A percentile compares a stretch with the other conserved stretches of the same genome.
phyloP scores from a whole-genome alignment of 169 alveolate species.

The Eimeria falciformis region DNA sequence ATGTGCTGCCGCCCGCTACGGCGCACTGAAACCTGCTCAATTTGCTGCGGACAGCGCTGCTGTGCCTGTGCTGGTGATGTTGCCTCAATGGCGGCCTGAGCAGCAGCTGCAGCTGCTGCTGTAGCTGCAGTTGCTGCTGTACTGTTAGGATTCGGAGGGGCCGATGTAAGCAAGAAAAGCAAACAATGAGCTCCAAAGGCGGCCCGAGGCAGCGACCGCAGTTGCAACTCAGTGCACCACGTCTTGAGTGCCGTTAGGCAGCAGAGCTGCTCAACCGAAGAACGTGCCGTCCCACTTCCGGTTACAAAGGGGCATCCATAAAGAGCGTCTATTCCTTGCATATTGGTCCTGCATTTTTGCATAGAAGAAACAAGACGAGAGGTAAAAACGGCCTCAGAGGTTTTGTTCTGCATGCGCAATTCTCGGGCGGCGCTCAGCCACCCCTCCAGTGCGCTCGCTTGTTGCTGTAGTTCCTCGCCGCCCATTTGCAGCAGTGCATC shows the following conservation, averaged over 20 bases:
- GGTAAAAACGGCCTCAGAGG: constrained; percentile 16
- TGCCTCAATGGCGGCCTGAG: constrained; percentile 38
- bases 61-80: background rate
- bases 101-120: constrained; percentile 39
- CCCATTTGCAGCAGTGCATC: constrained; percentile 61
- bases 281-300: background rate
- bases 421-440: constrained; percentile 52
- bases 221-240: constrained; percentile 57
- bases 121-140: constrained; percentile 68
- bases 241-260: constrained; percentile 69
- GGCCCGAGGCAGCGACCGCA: constrained; percentile 62
- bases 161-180: constrained; percentile 63
- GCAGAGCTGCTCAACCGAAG: constrained; percentile 50
- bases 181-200: constrained; percentile 65
- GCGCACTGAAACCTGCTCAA: background rate
- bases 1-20: constrained; percentile 44
- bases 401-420: constrained; percentile 34
- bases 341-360: background rate
- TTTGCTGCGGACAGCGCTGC: constrained; percentile 14
- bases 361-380: background rate
- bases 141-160: constrained; percentile 69
- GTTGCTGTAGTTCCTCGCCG: constrained; percentile 51
- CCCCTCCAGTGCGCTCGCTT: constrained; percentile 68
- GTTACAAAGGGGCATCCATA: background rate
- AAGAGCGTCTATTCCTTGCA: background rate